A percentile compares a stretch with the other conserved stretches of the same genome.
Conservation (phyloP, 768 basidiomycete genomes). For the Leccinellum albellum region DNA sequence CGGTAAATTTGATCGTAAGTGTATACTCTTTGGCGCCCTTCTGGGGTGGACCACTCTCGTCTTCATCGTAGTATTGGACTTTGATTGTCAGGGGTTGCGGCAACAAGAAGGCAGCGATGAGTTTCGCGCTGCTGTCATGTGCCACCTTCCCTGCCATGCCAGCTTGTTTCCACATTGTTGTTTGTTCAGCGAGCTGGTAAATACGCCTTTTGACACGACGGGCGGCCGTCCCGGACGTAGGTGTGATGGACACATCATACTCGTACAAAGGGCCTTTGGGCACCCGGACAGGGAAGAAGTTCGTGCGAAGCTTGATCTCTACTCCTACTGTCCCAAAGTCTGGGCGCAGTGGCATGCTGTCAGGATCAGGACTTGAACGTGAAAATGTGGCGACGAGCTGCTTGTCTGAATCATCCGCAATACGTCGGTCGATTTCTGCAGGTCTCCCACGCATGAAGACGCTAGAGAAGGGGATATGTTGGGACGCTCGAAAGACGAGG, state of each 20-base stretch:
- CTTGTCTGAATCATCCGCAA: slow-evolving; percentile 40
- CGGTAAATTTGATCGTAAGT: slow-evolving; percentile 40
- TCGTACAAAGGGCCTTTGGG: slow-evolving; percentile 47
- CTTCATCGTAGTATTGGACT: slow-evolving; percentile 44
- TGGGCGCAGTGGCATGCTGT: slow-evolving; percentile 45
- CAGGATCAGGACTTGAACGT: slow-evolving; percentile 16
- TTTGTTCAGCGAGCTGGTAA: slow-evolving; percentile 46
- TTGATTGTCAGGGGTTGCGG: slow-evolving; percentile 40
- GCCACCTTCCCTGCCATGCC: slow-evolving; percentile 41
- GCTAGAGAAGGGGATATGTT: slow-evolving; percentile 21
- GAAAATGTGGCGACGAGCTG: slow-evolving; percentile 37
- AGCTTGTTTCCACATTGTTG: slow-evolving; percentile 38
- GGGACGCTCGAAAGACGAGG: background rate
- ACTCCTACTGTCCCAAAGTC: slow-evolving; percentile 43
- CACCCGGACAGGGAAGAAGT: slow-evolving; percentile 49
- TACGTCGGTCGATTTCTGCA: slow-evolving; percentile 55
- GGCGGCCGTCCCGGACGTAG: slow-evolving; percentile 28
- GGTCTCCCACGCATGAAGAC: slow-evolving; percentile 36
- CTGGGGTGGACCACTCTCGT: slow-evolving; percentile 32
- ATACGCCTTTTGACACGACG: slow-evolving; percentile 44
- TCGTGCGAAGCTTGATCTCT: slow-evolving; percentile 46
- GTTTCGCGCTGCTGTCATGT: slow-evolving; percentile 45
- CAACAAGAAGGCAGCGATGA: slow-evolving; percentile 40
- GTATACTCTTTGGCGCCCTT: slow-evolving; percentile 40
- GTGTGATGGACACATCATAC: slow-evolving; percentile 44